Evolutionary conservation across 192 early-diverging fungal genomes (phyloP), one percentile per base, ranked within the genome.

Genomic region (Linnemannia exigua): DNA sequence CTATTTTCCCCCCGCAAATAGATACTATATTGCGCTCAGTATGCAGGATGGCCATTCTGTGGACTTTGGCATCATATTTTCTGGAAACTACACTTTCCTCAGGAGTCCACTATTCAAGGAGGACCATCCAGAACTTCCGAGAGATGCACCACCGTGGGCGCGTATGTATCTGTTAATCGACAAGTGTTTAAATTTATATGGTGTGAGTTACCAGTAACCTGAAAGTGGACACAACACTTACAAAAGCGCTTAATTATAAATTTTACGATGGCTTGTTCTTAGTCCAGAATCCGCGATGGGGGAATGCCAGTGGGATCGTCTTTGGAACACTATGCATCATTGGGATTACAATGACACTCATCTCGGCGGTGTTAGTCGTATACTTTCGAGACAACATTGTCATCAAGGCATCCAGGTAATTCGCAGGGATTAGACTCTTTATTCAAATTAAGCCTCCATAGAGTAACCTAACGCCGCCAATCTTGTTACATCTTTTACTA

Each of bases 361-460:
- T 68, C 31, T 48, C 72, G 6, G 79, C 84, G 31, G 28, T 70
- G 33, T 25, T 89, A 3, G 87, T 91, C 15, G n/a, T 88, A 15
- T 48, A 78, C 2, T 85, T 82, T 48, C 66, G 87, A 25, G 61
- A 89, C 41, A 70, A 89, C 36, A 84, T 87, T 38, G 80, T 89
- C 3, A 87, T 91, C 72, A 91, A 91, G 71, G 88, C 88, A 19
- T 68, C 87, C 11, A 90, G 90, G 90, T 88, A 88, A 77, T n/a
- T n/a, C n/a, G n/a, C n/a, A 33, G n/a, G 9, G n/a, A 1, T 19
- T 61, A 25, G 5, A 2, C 22, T 35, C 17, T 7, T 15, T 25
- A 20, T 11, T 46, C 12, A 16, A 17, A 61, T 33, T 44, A 44
- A 44, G 41, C 7, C 52, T 61, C n/a, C 37, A 16, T 11, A 14